A percentile compares a stretch with the other conserved stretches of the same genome.
These are phyloP conservation scores for Emmonsia crescens DNA, from an alignment of 2,329 filamentous ascomycete genomes.

Conservation along the genomic window DNA sequence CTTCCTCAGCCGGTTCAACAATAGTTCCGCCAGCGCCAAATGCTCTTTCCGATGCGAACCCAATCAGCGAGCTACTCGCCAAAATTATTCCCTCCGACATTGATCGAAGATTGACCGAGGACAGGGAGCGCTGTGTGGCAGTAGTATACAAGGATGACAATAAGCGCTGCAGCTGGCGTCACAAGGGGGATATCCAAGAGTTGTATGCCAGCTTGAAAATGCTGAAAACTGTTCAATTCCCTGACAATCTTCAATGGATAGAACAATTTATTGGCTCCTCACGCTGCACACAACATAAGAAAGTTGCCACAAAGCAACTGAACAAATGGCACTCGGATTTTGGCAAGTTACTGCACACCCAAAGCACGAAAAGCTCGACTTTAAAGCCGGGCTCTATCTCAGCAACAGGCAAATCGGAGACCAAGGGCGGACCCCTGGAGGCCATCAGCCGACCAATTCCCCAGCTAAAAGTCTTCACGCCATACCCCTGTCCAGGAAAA, in stretches of 20 bases:
- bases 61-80: background rate
- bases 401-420: background rate
- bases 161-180: background rate
- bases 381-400: background rate
- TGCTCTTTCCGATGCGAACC: background rate
- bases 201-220: background rate
- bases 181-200: background rate
- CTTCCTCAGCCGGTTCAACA: background rate
- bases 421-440: background rate
- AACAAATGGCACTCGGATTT: too few species aligned
- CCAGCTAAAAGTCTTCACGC: background rate
- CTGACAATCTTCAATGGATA: background rate
- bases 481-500: background rate
- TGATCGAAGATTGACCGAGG: background rate
- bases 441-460: background rate
- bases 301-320: background rate
- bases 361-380: background rate
- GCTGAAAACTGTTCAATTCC: background rate
- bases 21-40: background rate
- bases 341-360: background rate
- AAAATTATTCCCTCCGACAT: background rate
- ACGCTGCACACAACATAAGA: background rate
- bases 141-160: too few species aligned
- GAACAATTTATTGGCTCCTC: background rate
- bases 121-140: background rate